These are phyloP conservation scores for Hemerocallis citrina DNA, from an alignment of 106 monocot species.

Conservation along the genomic window DNA sequence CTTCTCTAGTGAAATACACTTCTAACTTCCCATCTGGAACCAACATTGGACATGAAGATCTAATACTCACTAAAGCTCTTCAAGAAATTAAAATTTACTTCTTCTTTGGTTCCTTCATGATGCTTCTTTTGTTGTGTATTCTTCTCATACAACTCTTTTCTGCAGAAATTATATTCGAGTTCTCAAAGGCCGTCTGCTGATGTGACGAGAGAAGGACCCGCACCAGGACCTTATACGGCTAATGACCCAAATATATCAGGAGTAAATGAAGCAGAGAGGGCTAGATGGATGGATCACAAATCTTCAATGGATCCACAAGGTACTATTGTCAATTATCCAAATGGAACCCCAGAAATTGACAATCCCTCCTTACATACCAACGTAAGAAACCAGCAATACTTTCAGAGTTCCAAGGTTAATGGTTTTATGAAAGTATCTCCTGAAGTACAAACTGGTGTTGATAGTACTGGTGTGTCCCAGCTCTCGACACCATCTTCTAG, in stretches of 20 bases:
- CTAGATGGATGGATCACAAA: conserved; percentile 18
- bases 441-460: conserved; percentile 21
- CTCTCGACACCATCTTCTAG: conserved; percentile 60
- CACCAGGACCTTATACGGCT: conserved; percentile 10
- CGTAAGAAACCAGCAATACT: conserved; percentile 12
- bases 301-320: conserved; percentile 21
- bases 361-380: conserved; percentile 16
- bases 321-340: conserved; percentile 22
- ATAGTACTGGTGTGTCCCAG: conserved; percentile 41
- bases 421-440: conserved; percentile 25
- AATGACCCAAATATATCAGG: conserved; percentile 6
- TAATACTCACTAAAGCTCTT: too few species aligned
- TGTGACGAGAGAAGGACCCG: conserved; percentile 20
- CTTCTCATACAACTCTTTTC: neutral
- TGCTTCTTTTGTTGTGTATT: neutral
- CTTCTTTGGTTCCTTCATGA: too few species aligned
- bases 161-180: conserved; percentile 37
- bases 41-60: too few species aligned
- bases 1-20: too few species aligned
- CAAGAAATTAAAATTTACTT: too few species aligned
- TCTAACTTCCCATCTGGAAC: too few species aligned
- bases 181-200: conserved; percentile 15
- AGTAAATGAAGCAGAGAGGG: conserved; percentile 21
- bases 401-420: conserved; percentile 29
- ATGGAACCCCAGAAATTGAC: conserved; percentile 26